Evolutionary conservation across 2,329 filamentous ascomycete genomes (phyloP).

Genomic region (Fusarium secorum): DNA sequence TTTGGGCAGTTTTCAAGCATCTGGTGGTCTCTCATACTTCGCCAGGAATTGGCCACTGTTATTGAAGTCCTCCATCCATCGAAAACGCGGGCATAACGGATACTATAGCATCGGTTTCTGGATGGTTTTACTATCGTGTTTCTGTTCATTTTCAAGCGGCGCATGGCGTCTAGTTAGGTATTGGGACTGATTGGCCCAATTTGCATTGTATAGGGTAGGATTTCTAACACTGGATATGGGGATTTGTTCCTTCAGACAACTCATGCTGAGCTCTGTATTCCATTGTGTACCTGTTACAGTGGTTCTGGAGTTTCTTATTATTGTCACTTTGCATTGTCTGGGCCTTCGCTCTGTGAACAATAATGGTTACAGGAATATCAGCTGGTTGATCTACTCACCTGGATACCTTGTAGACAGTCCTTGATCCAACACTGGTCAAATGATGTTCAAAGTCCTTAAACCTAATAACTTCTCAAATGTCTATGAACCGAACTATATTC

Average conservation of each 20-base stretch:
- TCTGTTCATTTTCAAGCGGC: not conserved
- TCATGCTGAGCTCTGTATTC: not conserved
- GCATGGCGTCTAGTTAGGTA: constrained; percentile 21
- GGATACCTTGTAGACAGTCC: not conserved
- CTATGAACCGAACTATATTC: not conserved
- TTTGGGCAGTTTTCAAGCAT: not conserved
- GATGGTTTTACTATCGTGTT: not conserved
- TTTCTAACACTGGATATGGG: not conserved
- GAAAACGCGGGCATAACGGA: no score
- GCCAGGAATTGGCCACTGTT: not conserved
- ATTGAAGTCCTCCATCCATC: no score
- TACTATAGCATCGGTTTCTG: not conserved
- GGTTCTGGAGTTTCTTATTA: not conserved
- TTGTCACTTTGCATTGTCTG: not conserved
- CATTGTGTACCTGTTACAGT: fast-evolving
- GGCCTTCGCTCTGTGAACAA: not conserved
- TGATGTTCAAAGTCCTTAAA: not conserved
- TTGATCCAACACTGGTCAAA: not conserved
- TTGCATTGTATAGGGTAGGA: constrained; percentile 19
- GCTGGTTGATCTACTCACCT: no score
- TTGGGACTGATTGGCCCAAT: not conserved
- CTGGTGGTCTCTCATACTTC: not conserved
- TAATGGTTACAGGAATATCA: no score
- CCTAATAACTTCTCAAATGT: no score
- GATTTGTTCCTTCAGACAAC: not conserved